Percentiles rank a stretch among this genome's conserved stretches.
phyloP scores from a whole-genome alignment of 352 stramenopile genomes.

The Globisporangium echinulatum region DNA sequence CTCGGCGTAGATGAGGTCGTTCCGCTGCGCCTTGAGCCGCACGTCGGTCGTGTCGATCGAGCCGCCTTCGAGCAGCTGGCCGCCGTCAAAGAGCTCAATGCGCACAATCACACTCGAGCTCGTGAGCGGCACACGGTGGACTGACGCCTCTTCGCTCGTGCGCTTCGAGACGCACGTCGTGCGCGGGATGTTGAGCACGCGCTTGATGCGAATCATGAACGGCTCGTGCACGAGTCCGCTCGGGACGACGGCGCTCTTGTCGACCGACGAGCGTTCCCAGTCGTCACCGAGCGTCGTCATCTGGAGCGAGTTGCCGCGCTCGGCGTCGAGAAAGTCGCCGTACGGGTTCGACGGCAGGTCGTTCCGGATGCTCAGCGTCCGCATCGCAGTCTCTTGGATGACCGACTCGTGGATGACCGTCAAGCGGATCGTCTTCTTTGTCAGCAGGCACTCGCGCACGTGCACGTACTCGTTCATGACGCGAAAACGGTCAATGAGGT shows the following conservation, averaged over 20 bases:
- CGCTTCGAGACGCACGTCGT: conserved; percentile 59
- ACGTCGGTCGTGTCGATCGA: conserved; percentile 67
- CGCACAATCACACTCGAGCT: conserved; percentile 68
- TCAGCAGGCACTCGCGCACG: conserved; percentile 78
- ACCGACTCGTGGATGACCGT: conserved; percentile 83
- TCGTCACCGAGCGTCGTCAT: conserved; percentile 73
- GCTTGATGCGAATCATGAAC: conserved; percentile 65
- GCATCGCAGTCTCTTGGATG: conserved; percentile 78
- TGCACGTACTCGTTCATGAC: conserved; percentile 87
- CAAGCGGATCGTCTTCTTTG: conserved; percentile 81
- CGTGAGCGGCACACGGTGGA: conserved; percentile 40
- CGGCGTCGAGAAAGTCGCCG: conserved; percentile 46
- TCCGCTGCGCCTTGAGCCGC: conserved; percentile 59
- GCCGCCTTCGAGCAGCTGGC: conserved; percentile 60
- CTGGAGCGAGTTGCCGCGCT: conserved; percentile 50
- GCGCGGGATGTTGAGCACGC: conserved; percentile 79
- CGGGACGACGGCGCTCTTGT: conserved; percentile 27
- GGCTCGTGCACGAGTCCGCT: conserved; percentile 58
- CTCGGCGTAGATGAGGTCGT: conserved; percentile 65
- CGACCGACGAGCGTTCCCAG: conserved; percentile 42
- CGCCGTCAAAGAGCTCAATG: conserved; percentile 73
- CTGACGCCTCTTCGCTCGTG: conserved; percentile 55
- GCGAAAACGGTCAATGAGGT: conserved; percentile 77
- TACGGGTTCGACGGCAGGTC: conserved; percentile 59
- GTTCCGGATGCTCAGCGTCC: conserved; percentile 62